Evolutionary conservation across 768 basidiomycete species (phyloP).

Genomic region (Exidia glandulosa): DNA sequence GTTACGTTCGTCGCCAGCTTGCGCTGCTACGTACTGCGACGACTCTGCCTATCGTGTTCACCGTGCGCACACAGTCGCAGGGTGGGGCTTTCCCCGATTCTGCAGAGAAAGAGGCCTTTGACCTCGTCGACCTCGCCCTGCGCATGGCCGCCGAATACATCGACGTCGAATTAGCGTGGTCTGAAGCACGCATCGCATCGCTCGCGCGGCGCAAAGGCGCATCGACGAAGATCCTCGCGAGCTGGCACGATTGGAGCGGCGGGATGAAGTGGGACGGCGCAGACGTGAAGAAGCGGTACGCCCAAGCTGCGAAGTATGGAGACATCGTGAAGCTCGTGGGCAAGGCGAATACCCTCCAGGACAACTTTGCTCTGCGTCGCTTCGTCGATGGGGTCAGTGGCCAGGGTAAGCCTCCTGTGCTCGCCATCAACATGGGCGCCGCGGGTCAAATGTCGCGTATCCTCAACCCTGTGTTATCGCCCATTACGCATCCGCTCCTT

Average conservation of each 20-base stretch:
- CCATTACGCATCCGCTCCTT: constrained; percentile 82
- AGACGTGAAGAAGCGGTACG: constrained; percentile 57
- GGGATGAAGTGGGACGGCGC: constrained; percentile 68
- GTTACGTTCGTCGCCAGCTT: constrained; percentile 75
- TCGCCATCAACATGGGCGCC: constrained; percentile 90
- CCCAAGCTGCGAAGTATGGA: constrained; percentile 51
- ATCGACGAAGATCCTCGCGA: constrained; percentile 69
- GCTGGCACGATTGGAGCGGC: constrained; percentile 93
- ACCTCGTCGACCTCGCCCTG: constrained; percentile 67
- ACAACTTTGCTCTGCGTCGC: constrained; percentile 68
- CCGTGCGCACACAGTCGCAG: constrained; percentile 77
- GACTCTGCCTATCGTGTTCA: constrained; percentile 81
- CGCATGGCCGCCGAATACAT: constrained; percentile 84
- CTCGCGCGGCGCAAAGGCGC: constrained; percentile 52
- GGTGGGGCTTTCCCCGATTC: constrained; percentile 84
- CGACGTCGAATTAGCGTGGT: constrained; percentile 78
- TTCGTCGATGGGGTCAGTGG: constrained; percentile 47
- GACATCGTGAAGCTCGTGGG: constrained; percentile 92
- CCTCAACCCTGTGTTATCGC: constrained; percentile 75
- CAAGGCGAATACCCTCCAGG: constrained; percentile 60
- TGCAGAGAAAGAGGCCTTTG: constrained; percentile 44
- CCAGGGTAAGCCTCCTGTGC: constrained; percentile 61
- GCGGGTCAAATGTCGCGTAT: constrained; percentile 87
- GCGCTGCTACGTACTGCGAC: constrained; percentile 66
- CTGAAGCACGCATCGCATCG: constrained; percentile 47